A percentile compares a stretch with the other conserved stretches of the same genome.
These are phyloP conservation scores for Backusella tuberculispora DNA, from an alignment of 192 early-diverging fungal species.

Conservation along the genomic window DNA sequence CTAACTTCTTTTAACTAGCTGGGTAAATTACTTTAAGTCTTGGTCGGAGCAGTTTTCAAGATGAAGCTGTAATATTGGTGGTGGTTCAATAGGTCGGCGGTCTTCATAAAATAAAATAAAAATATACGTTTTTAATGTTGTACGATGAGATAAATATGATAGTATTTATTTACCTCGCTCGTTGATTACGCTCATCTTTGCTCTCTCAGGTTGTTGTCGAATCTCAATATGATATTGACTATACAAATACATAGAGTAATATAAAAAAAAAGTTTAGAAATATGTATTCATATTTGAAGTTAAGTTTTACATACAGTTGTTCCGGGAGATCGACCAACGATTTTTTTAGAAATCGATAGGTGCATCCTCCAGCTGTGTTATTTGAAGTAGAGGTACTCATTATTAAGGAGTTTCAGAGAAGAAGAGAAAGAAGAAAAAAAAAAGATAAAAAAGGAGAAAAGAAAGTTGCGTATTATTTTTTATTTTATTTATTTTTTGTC, in stretches of 20 bases:
- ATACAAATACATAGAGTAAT: background rate
- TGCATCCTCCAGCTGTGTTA: background rate
- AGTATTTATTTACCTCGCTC: conserved; percentile 34
- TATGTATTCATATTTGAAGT: background rate
- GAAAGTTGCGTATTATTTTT: conserved; percentile 5
- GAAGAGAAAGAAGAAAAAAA: background rate
- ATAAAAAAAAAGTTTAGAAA: background rate
- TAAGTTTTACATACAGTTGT: background rate
- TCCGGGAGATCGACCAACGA: background rate
- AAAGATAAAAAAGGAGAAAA: background rate
- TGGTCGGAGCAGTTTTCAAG: conserved; percentile 27
- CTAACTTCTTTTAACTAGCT: background rate
- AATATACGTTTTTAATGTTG: background rate
- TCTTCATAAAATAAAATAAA: conserved; percentile 24
- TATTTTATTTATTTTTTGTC: background rate
- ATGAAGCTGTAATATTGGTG: conserved; percentile 40
- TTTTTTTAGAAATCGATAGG: background rate
- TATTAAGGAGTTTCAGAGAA: background rate
- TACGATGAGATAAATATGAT: background rate
- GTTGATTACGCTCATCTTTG: conserved; percentile 37
- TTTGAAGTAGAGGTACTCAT: background rate
- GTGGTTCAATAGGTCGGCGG: conserved; percentile 44
- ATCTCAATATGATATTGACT: conserved; percentile 32
- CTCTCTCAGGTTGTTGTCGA: conserved; percentile 35
- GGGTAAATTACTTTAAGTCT: conserved; percentile 31